Conservation (phyloP, 352 stramenopile species). For the Phytophthora meadii region DNA sequence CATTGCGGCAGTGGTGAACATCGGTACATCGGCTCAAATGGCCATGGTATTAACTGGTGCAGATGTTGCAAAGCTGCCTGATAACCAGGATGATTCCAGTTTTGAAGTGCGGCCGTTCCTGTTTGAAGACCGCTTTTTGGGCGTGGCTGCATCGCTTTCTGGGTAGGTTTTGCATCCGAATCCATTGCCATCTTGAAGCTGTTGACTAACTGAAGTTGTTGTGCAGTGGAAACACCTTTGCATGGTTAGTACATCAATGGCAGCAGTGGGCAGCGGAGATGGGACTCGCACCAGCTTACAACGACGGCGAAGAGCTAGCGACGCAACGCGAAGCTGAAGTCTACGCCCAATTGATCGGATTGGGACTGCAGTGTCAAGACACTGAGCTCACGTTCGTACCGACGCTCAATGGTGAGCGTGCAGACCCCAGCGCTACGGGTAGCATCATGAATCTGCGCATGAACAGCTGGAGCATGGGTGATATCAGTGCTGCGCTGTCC, state of each 20-base stretch:
- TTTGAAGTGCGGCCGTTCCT: slow-evolving; percentile 85
- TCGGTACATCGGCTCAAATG: slow-evolving; percentile 84
- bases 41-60: slow-evolving; percentile 62
- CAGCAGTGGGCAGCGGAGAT: slow-evolving; percentile 63
- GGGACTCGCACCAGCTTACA: slow-evolving; percentile 26
- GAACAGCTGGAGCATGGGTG: slow-evolving; percentile 74
- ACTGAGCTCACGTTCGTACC: slow-evolving; percentile 69
- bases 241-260: slow-evolving; percentile 70
- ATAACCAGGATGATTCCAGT: slow-evolving; percentile 27
- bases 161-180: slow-evolving; percentile 45
- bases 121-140: slow-evolving; percentile 58
- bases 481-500: slow-evolving; percentile 74
- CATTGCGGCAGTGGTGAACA: slow-evolving; percentile 68
- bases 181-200: background rate
- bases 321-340: slow-evolving; percentile 34
- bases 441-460: slow-evolving; percentile 59
- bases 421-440: slow-evolving; percentile 42
- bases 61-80: slow-evolving; percentile 36
- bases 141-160: slow-evolving; percentile 78
- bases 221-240: slow-evolving; percentile 72
- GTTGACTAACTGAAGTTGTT: slow-evolving; percentile 7
- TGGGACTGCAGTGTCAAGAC: slow-evolving; percentile 54
- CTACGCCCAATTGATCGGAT: slow-evolving; percentile 63
- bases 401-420: slow-evolving; percentile 75
- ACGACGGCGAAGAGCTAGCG: slow-evolving; percentile 20